Base-by-base conservation (phyloP, 441 rosid genomes). In the Hura crepitans region DNA sequence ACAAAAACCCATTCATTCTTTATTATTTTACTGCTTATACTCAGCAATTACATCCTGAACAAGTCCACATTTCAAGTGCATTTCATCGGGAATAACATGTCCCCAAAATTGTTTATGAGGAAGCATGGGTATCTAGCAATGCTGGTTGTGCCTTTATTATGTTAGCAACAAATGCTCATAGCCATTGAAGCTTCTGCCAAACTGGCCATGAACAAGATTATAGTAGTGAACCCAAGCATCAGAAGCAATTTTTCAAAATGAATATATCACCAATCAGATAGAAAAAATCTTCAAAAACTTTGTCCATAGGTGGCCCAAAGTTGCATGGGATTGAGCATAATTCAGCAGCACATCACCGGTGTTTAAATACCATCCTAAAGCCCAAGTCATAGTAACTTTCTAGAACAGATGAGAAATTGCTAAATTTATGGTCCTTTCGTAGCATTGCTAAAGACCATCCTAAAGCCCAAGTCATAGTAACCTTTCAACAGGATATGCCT, bases 71-170 rank as follows among this genome's bases (percentile, higher is more conserved):
- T 37, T 60, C 9, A 18, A n/a, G n/a, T n/a, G n/a, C n/a, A n/a
- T n/a, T n/a, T n/a, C n/a, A n/a, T n/a, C n/a, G n/a, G n/a, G n/a
- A n/a, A n/a, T n/a, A n/a, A n/a, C n/a, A n/a, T n/a, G n/a, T n/a
- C n/a, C n/a, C n/a, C n/a, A n/a, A n/a, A n/a, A n/a, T n/a, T n/a
- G n/a, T n/a, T n/a, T n/a, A n/a, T n/a, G n/a, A n/a, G 30, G 33
- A 39, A 50, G 28, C 57, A 65, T 49, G 56, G 69, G 25, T 20
- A n/a, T 65, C 49, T 3, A 65, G 35, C 67, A 8, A 46, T 9
- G 63, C 39, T 59, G 63, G 43, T 33, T 33, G 5, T 31, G 63
- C 23, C 5, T 31, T 11, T 17, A 17, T 18, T 20, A n/a, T n/a
- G n/a, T 18, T 46, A 28, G 42, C 22, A 47, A 47, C 33, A 9